Base-by-base conservation (phyloP, 2,329 filamentous ascomycete genomes). In the Clonostachys chloroleuca region DNA sequence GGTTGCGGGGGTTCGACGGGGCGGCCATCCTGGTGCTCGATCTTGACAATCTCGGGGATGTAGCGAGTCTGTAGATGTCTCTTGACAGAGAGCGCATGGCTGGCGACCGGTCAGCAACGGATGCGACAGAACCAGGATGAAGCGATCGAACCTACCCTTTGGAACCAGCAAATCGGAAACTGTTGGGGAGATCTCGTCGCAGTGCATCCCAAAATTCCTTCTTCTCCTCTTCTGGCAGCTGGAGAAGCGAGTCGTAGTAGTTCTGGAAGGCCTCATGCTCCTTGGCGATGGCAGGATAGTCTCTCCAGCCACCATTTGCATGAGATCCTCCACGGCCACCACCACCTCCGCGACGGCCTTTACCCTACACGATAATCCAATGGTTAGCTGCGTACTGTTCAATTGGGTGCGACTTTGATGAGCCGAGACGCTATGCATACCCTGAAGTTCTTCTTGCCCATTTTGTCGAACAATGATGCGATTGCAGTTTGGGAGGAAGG, bases 161-260 rank as follows among this genome's bases (percentile, higher is more conserved):
- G 42, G 91, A 96, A 36, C 94, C 94, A 50, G 91, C 95, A 71
- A 99, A 99, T 51, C 94, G 84, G 74, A 97, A 99, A 68, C 92
- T 96, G 73, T 96, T 97, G 47, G 94, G 94, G 44, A 99, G 74
- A 63, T 97, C 92, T 53, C 86, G 82, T 59, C 84, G 82, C 64
- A 97, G 74, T 1, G 87, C 82, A 36, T 80, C 78, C 94, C 94
- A 99, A 69, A 96, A 97, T 10, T 80, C 77, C 48, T 83, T 75
- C 59, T 81, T 83, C 70, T 97, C 92, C 42, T 85, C 82, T 44
- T 91, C 87, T 1, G 87, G 78, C 8, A 97, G 72, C 49, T 91
- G 80, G 6, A 88, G 77, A 33, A 92, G 76, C 52, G 78, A 74
- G 63, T 95, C 86, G 75, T 99, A 99, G 73, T 87, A 97, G 53